Evolutionary conservation across 768 basidiomycete species (phyloP).

Genomic region (Amanita brunnescens): DNA sequence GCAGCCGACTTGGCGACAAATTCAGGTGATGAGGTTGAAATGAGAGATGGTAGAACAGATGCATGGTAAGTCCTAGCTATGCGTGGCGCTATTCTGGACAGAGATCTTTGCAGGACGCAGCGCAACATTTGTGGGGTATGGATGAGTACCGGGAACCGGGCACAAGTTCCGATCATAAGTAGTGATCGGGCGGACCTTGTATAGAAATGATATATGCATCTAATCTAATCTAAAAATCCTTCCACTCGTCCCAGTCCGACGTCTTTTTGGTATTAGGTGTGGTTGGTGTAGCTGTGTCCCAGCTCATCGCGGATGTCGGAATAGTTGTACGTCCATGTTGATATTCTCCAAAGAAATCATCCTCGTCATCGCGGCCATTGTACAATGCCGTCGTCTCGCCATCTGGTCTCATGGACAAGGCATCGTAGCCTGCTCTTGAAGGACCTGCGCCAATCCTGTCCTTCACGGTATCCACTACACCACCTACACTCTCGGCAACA

Average conservation of each 20-base stretch:
- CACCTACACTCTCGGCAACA: constrained; percentile 69
- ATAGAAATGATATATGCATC: constrained; percentile 7
- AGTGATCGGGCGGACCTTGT: constrained; percentile 27
- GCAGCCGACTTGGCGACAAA: constrained; percentile 56
- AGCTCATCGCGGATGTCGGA: constrained; percentile 4
- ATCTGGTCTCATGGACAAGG: constrained; percentile 36
- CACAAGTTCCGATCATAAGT: constrained; percentile 18
- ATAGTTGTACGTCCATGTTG: constrained; percentile 11
- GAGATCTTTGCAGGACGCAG: constrained; percentile 10
- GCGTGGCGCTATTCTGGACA: constrained; percentile 9
- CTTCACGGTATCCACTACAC: constrained; percentile 56
- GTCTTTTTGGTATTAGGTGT: constrained; percentile 32
- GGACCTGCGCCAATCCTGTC: constrained; percentile 52
- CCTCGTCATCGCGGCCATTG: constrained; percentile 52
- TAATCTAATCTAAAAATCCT: constrained; percentile 52
- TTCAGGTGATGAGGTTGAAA: constrained; percentile 64
- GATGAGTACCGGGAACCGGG: constrained; percentile 3
- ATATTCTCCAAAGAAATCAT: constrained; percentile 55
- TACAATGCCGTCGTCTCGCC: constrained; percentile 57
- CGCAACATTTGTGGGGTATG: constrained; percentile 1
- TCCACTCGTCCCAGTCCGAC: constrained; percentile 74
- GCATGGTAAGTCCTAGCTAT: constrained; percentile 46
- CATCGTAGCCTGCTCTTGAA: constrained; percentile 39
- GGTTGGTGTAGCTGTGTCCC: constrained; percentile 6
- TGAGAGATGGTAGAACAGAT: constrained; percentile 60